A percentile compares a stretch with the other conserved stretches of the same genome.
These are phyloP conservation scores for Gorgonomyces haynaldii DNA, from an alignment of 192 early-diverging fungal species.

Conservation along the genomic window DNA sequence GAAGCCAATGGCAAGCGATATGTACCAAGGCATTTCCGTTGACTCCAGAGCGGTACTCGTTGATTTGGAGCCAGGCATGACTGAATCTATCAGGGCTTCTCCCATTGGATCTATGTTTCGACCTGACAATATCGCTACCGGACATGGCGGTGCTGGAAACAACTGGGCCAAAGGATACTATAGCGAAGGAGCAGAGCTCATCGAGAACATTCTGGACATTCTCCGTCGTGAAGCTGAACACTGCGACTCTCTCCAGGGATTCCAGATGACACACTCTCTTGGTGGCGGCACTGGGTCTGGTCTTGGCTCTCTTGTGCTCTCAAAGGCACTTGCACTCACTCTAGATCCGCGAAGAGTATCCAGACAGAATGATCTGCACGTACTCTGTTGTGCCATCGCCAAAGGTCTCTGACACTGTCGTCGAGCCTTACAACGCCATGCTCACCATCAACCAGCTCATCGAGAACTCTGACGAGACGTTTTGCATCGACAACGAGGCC, in stretches of 20 bases:
- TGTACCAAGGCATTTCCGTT: slow-evolving; percentile 25
- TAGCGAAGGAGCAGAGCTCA: slow-evolving; percentile 54
- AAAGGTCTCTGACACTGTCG: slow-evolving; percentile 96
- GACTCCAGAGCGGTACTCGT: slow-evolving; percentile 57
- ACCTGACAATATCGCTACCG: slow-evolving; percentile 89
- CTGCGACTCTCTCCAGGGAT: slow-evolving; percentile 49
- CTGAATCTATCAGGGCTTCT: slow-evolving; percentile 77
- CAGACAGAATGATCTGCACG: slow-evolving; percentile 78
- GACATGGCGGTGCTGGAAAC: slow-evolving; percentile 89
- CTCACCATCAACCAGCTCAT: slow-evolving; percentile 95
- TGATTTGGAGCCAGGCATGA: slow-evolving; percentile 95
- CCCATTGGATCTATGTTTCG: slow-evolving; percentile 54
- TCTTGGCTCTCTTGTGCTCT: slow-evolving; percentile 44
- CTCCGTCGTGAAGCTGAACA: slow-evolving; percentile 48
- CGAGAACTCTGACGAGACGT: slow-evolving; percentile 97
- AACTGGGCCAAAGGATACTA: slow-evolving; percentile 91
- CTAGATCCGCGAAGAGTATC: slow-evolving; percentile 33
- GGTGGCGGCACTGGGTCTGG: slow-evolving; percentile 51
- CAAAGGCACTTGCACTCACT: slow-evolving; percentile 17
- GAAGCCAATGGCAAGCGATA: slow-evolving; percentile 63
- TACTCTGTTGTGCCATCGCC: slow-evolving; percentile 96
- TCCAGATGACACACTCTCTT: slow-evolving; percentile 52
- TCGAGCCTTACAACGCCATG: slow-evolving; percentile 99
- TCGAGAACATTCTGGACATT: slow-evolving; percentile 48
- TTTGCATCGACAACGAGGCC: slow-evolving; percentile 99